These are phyloP conservation scores for Carex myosuroides DNA, from an alignment of 176 grass and related monocot species.

Conservation along the genomic window DNA sequence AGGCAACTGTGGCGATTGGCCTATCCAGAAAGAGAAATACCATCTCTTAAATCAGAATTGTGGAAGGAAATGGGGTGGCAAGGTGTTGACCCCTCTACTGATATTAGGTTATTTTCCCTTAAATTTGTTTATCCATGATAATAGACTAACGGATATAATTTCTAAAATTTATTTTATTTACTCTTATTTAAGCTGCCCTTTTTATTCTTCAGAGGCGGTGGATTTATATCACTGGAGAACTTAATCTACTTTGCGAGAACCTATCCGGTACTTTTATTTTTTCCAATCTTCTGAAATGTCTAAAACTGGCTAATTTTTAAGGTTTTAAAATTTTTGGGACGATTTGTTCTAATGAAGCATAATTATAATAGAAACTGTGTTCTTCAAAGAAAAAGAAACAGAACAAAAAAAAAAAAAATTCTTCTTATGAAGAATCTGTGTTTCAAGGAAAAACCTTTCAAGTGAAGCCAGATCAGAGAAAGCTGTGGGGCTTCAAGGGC, in stretches of 20 bases:
- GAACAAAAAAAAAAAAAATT: not conserved
- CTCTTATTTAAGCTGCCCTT: not conserved
- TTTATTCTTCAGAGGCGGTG: constrained; percentile 41
- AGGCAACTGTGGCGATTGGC: constrained; percentile 77
- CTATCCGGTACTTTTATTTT: constrained; percentile 45
- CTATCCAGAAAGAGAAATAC: constrained; percentile 61
- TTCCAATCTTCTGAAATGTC: constrained; percentile 8
- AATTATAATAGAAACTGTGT: not conserved
- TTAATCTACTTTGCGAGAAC: constrained; percentile 61
- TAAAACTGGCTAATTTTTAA: constrained; percentile 2
- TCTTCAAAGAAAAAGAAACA: not conserved
- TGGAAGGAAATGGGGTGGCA: constrained; percentile 99
- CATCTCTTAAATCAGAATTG: constrained; percentile 76
- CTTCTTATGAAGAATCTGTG: not conserved
- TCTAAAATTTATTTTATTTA: constrained; percentile 12
- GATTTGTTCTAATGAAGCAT: not conserved
- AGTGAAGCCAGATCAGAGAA: too few relatives aligned
- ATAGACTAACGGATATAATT: not conserved
- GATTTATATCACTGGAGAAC: constrained; percentile 72
- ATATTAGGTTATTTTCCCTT: constrained; percentile 59
- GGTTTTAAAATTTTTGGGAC: not conserved
- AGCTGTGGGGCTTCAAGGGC: not conserved
- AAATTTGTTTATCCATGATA: not conserved
- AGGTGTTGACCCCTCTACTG: constrained; percentile 62
- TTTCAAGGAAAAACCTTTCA: not conserved